Evolutionary conservation across 768 basidiomycete genomes (phyloP).

Genomic region (Mycena amicta): DNA sequence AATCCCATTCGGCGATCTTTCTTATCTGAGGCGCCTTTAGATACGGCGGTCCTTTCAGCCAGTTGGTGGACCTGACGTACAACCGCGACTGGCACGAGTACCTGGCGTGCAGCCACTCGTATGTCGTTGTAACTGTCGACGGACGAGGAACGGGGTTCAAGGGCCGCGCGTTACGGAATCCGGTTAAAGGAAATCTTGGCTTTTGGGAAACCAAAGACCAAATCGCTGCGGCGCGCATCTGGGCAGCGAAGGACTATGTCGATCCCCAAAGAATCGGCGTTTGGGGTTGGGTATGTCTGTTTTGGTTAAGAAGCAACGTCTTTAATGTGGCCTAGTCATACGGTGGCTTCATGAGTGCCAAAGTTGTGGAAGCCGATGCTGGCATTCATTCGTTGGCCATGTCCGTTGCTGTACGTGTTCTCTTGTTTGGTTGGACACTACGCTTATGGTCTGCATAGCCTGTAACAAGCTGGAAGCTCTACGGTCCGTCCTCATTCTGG

Average conservation of each 20-base stretch:
- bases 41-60: slow-evolving; percentile 90
- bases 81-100: slow-evolving; percentile 85
- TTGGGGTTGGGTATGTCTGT: slow-evolving; percentile 99
- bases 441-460: slow-evolving; percentile 50
- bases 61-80: slow-evolving; percentile 71
- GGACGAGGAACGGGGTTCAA: slow-evolving; percentile 93
- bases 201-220: slow-evolving; percentile 90
- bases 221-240: slow-evolving; percentile 81
- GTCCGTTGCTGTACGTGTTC: slow-evolving; percentile 75
- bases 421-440: slow-evolving; percentile 16
- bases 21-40: slow-evolving; percentile 35
- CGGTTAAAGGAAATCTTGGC: slow-evolving; percentile 87
- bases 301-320: too few species aligned
- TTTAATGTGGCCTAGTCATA: too few species aligned
- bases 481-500: slow-evolving; percentile 51
- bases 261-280: slow-evolving; percentile 89
- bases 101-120: slow-evolving; percentile 77
- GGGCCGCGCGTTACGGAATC: slow-evolving; percentile 81
- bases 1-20: slow-evolving; percentile 1
- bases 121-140: slow-evolving; percentile 87
- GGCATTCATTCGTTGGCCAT: slow-evolving; percentile 90
- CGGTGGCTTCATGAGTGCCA: slow-evolving; percentile 94
- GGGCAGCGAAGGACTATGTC: slow-evolving; percentile 87
- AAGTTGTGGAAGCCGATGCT: slow-evolving; percentile 88
- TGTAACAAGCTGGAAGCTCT: slow-evolving; percentile 84